Conservation (phyloP, 1,284 basidiomycete genomes). For the Cutaneotrichosporon sp. region DNA sequence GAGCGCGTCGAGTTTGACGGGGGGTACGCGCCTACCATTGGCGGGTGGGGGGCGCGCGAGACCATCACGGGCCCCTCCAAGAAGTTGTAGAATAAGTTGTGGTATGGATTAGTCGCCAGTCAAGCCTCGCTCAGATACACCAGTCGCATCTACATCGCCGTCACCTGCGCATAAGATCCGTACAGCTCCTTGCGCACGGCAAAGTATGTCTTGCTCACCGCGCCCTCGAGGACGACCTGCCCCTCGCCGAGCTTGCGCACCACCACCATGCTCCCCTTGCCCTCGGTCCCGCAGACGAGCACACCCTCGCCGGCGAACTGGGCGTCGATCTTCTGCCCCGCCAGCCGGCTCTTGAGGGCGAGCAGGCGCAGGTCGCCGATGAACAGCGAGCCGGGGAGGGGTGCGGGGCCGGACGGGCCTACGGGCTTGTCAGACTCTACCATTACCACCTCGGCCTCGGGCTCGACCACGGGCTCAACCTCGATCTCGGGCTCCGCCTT, state of each 20-base stretch:
- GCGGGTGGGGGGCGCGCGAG: not conserved
- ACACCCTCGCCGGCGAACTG: slow-evolving; percentile 94
- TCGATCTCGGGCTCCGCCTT: slow-evolving; percentile 23
- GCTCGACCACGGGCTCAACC: no score
- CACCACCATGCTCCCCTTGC: slow-evolving; percentile 73
- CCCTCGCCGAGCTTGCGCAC: slow-evolving; percentile 83
- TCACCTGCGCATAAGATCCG: slow-evolving; percentile 79
- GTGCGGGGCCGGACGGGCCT: slow-evolving; percentile 61
- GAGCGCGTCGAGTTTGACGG: slow-evolving; percentile 2
- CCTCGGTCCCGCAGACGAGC: slow-evolving; percentile 79
- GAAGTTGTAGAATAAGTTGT: no score
- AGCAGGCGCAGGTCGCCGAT: slow-evolving; percentile 93
- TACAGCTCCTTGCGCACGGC: slow-evolving; percentile 84
- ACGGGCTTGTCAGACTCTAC: not conserved
- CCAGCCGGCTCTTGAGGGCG: slow-evolving; percentile 74
- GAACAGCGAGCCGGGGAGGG: slow-evolving; percentile 83
- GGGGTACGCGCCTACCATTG: not conserved
- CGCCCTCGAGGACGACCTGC: slow-evolving; percentile 82
- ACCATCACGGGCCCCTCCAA: not conserved
- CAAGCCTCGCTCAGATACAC: no score
- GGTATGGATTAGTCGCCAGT: no score
- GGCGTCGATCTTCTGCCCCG: slow-evolving; percentile 73
- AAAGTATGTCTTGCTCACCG: slow-evolving; percentile 84
- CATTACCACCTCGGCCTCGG: not conserved
- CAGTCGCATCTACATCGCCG: slow-evolving; percentile 38